Base-by-base conservation (phyloP, 1,284 basidiomycete genomes). In the Malassezia restricta region DNA sequence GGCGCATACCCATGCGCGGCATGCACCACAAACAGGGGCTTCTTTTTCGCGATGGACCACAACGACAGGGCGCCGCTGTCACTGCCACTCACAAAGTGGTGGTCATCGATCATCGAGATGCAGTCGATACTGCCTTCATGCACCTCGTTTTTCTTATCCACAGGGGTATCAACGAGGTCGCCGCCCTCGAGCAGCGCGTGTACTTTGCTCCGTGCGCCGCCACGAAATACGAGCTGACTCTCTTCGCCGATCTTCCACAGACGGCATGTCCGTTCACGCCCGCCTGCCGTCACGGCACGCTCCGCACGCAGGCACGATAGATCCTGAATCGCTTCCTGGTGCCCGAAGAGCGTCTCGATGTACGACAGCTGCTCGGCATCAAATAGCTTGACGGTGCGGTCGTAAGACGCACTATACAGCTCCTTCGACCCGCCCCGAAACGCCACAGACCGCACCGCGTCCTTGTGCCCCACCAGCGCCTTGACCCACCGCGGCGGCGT, bases 201-300 rank as follows among this genome's bases (percentile, higher is more conserved):
- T 6, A 68, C 49, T 43, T 62, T 63, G 31, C 74, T 89, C 61
- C 80, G 80, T 3, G 85, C 87, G 9, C 92, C 94, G 27, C 89
- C 91, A 39, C 94, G 80, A 65, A 98, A 95, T 3, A 98, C 90
- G 28, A 99, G 78, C 73, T 98, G 94, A 20, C 82, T 86, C 76
- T 96, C 91, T 57, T 99, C 92, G 38, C 85, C 82, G 47, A 98
- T 85, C 76, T 96, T 96, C 92, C 92, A 99, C 76, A 83, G 95
- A 24, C 92, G 80, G 59, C 84, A 81, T 0, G 90, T 94, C 64
- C 89, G 85, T 76, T 99, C 92, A 27, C 90, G 78, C 1, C 83
- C 86, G 8, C 94, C 92, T 0, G 85, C 85, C 33, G 84, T 89
- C 8, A 96, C 82, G 8, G 85, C 87, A 0, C 83, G 82, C 66